Base-by-base conservation (phyloP, 768 basidiomycete genomes). In the Kondoa malvinella region DNA sequence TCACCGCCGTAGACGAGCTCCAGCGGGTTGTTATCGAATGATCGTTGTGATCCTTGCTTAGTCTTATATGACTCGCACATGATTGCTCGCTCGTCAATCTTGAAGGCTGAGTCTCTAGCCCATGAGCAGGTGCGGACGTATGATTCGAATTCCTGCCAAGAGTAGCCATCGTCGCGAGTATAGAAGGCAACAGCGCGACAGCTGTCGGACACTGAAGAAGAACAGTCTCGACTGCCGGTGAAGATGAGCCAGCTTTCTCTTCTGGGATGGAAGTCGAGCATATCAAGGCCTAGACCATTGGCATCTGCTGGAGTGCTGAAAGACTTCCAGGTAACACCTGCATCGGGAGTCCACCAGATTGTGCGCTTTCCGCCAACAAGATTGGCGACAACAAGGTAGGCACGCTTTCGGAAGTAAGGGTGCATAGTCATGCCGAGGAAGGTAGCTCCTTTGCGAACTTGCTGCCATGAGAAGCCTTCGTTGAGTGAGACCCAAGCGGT, bases 41-140 rank as follows among this genome's bases (percentile, higher is more conserved):
- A 68, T 40, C 78, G 79, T 78, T 97, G 95, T 29, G 81, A 81
- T 1, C 92, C 94, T 71, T 82, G 79, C 81, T 97, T 96, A 74
- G 85, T 81, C 72, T 79, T 77, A 77, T 87, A 95, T 1, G 83
- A 85, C 80, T 97, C 94, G 81, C 95, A 99, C 26, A 97, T 76
- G 71, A 99, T 95, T 79, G 91, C 87, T 69, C 82, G 83, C 66
- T 85, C 84, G 75, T 97, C 94, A 65, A 92, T 82, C 69, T 83
- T 81, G 62, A 97, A 80, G 67, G 86, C 81, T 58, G 79, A 79
- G 74, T 96, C 95, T 70, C 84, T 82, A 14, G 89, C 90, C 88
- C 94, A 99, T 14, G 87, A 86, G 74, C 95, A 99, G 69, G 88
- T 88, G 64, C 84, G 81, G 56, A 96, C 89, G 73, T 97, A 97